Evolutionary conservation across 345 rosid genomes (phyloP), one percentile per base, ranked within the genome.

Genomic region (Cardiospermum halicacabum): DNA sequence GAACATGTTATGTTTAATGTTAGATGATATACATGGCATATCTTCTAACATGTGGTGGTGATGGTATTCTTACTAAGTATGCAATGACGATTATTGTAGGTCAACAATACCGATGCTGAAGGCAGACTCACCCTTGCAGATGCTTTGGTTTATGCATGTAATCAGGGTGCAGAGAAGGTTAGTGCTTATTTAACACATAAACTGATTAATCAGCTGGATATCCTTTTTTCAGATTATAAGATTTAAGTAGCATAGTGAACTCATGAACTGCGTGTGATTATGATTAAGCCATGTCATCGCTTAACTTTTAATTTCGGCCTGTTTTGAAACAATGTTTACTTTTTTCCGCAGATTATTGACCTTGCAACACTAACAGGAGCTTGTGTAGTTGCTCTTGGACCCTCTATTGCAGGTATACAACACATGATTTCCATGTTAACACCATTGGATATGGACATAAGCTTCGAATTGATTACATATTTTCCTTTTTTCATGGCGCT

Each of bases 91-190:
- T 31, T 51, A 30, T 64, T 77, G 70, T 78, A 90, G 97, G 99
- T 94, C 69, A 91, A 91, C 70, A 94, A 94, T 74, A 94, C 99
- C 62, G 99, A 94, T 79, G 99, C 97, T 42, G 99, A 94, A 81
- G 99, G 99, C 70, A 82, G 99, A 70, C 83, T 94, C 63, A 94
- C 99, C 24, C 96, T 94, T 48, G 99, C 97, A 2, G 97, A 94
- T 84, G 99, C 99, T 74, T 77, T 94, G 67, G 85, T 94, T 11
- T 94, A 91, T 69, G 85, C 95, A 39, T 94, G 99, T 71, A 91
- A 88, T 77, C 96, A 81, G 53, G 96, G 96, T 19, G 99, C 83
- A 40, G 96, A 88, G 18, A 94, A 94, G 99, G 97, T 93, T 79
- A 27, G 18, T 15, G 19, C 34, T 13, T 12, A 63, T 34, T 34